Evolutionary conservation across 1,284 basidiomycete species (phyloP).

Genomic region (Boletellus dicymbophilus): DNA sequence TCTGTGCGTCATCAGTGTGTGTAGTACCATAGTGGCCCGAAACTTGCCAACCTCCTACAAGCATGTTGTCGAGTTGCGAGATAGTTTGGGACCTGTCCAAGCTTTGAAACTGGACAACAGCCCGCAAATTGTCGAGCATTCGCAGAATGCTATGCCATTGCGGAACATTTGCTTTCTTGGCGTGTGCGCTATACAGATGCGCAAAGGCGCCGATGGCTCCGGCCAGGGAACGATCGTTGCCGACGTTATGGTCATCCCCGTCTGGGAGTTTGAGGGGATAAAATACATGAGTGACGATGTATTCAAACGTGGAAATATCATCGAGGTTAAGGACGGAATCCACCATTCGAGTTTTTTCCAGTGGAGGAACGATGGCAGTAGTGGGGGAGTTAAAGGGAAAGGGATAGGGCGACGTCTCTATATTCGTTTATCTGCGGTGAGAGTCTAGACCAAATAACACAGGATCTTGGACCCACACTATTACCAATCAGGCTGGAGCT

Average conservation of each 20-base stretch:
- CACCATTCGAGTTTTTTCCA: no score
- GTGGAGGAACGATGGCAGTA: no score
- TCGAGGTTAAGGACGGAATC: neutral
- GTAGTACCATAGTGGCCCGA: rapidly evolving
- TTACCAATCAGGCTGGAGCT: no score
- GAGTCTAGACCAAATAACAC: no score
- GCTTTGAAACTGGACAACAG: constrained; percentile 4
- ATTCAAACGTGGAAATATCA: constrained; percentile 8
- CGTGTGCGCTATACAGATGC: neutral
- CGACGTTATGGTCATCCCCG: constrained; percentile 14
- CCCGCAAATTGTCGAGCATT: constrained; percentile 23
- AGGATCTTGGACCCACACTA: no score
- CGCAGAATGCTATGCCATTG: constrained; percentile 13
- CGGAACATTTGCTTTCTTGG: neutral
- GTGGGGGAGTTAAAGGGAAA: no score
- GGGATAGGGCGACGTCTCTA: no score
- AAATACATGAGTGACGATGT: neutral
- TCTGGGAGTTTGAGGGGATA: constrained; percentile 23
- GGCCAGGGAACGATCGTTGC: constrained; percentile 14
- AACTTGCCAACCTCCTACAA: constrained; percentile 14
- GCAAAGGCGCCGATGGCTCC: constrained; percentile 2
- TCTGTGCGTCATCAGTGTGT: constrained; percentile 12
- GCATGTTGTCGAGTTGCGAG: constrained; percentile 17
- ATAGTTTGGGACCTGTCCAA: constrained; percentile 1
- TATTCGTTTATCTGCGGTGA: no score